Evolutionary conservation across 139 green algal genomes (phyloP), one percentile per base, ranked within the genome.

Genomic region (Chlorella sp.): DNA sequence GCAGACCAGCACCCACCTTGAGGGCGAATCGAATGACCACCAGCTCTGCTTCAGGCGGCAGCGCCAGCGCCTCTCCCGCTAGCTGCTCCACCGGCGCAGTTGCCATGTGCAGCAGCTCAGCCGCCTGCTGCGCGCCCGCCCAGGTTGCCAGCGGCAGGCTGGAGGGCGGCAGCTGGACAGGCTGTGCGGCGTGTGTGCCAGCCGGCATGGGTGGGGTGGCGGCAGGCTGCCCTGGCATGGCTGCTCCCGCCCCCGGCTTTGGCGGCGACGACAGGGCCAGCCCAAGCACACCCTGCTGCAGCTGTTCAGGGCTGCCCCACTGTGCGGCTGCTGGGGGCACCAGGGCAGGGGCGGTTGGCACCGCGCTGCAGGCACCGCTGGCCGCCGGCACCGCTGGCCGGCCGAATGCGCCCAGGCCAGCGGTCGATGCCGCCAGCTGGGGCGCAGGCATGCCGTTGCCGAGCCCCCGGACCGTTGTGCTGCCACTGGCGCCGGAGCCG

Each of bases 1-100:
- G 67, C 13, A 17, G 30, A n/a, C n/a, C n/a, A n/a, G n/a, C n/a
- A n/a, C 70, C 11, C 39, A 78, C 74, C 55, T 81, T 81, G 55
- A 81, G 55, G 4, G 74, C 65, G 32, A 81, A 51, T 21, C 74
- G 51, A 0, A 81, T 36, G 17, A 62, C 74, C 5, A 69, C 5
- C 1, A 63, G 32, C 34, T 81, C 55, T 5, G 17, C 17, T 26
- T 64, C 39, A 16, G 25, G 21, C 0, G 51, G 55, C 6, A 70
- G 30, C 1, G n/a, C 15, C 6, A 21, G 1, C 15, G 44, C 44
- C 21, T 34, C 55, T 3, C 18, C 55, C 55, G 70, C 30, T 0
- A 23, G 32, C 55, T 51, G 41, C 32, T 34, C 26, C n/a, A 39
- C 30, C 55, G 55, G 51, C 32, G 32, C 23, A 9, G 28, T 32